A percentile compares a stretch with the other conserved stretches of the same genome.
Evolutionary conservation across 2,329 filamentous ascomycete species (phyloP).

Genomic region (Setomelanomma holmii): DNA sequence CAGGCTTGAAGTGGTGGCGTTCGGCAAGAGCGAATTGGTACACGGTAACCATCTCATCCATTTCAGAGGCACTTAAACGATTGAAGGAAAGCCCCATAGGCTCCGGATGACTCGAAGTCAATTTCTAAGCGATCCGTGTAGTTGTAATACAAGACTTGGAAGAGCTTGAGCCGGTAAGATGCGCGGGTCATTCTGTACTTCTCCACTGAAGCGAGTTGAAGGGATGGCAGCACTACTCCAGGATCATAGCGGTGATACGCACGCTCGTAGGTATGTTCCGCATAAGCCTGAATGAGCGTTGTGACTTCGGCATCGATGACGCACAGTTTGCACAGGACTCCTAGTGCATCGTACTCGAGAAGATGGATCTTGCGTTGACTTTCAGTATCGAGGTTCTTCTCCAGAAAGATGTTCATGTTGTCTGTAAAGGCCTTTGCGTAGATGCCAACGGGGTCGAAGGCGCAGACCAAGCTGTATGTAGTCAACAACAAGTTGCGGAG

Average conservation of each 20-base stretch:
- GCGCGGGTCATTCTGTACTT: slow-evolving; percentile 9
- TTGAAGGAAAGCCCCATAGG: slow-evolving; percentile 3
- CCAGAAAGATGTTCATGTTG: not conserved
- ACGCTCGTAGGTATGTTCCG: slow-evolving; percentile 14
- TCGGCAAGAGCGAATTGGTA: slow-evolving; percentile 7
- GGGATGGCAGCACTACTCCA: slow-evolving; percentile 10
- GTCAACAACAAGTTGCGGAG: slow-evolving; percentile 14
- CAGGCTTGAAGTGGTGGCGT: not conserved
- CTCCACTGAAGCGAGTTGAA: slow-evolving; percentile 13
- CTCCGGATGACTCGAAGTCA: not conserved
- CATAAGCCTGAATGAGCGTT: slow-evolving; percentile 8
- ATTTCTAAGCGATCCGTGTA: slow-evolving; percentile 3
- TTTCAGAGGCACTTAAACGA: slow-evolving; percentile 6
- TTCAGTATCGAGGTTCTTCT: not conserved
- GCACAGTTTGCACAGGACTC: slow-evolving; percentile 11
- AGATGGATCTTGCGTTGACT: slow-evolving; percentile 2
- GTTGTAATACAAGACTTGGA: slow-evolving; percentile 8
- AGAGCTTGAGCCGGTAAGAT: slow-evolving; percentile 11
- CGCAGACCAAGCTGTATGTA: slow-evolving; percentile 1
- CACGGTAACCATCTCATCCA: slow-evolving; percentile 12
- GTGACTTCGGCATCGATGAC: slow-evolving; percentile 8
- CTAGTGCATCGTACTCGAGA: slow-evolving; percentile 7
- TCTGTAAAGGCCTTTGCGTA: not conserved
- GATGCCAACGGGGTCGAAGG: not conserved
- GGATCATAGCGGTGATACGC: slow-evolving; percentile 18